Evolutionary conservation across 2,329 filamentous ascomycete genomes (phyloP), one percentile per base, ranked within the genome.

Genomic region (Dactylellina haptotyla): DNA sequence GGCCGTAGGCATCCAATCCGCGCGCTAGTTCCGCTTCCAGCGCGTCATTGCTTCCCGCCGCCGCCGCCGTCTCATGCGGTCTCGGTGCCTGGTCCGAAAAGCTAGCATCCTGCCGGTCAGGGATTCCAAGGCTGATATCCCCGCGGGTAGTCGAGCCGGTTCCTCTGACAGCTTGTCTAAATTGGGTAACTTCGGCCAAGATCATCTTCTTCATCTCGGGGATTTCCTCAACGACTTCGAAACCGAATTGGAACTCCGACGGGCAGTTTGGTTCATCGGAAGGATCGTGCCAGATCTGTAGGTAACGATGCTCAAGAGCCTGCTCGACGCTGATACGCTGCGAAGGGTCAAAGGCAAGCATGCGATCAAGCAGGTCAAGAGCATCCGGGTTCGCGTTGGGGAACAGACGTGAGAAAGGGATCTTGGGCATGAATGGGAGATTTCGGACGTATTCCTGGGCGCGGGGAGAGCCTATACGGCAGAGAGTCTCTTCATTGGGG

Each of bases 401-500:
- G 86, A 99, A 99, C 41, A 98, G 88, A 56, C 87, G 85, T 61
- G 89, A 87, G 87, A 98, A 99, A 12, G 90, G 86, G 79, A 95
- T 90, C 85, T 98, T 98, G 77, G 91, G 88, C 93, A 97, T 97
- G 82, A 86, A 94, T 0, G 93, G 93, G 64, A 97, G 85, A 84
- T 98, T 98, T 79, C 95, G 91, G 72, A 99, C 95, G 83, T 99
- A 99, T 82, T 99, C 95, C 83, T 98, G 95, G 14, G 95, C 95
- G 76, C 95, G 90, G 9, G 93, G 93, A 3, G 93, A 97, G 62
- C 95, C 95, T 80, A 99, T 99, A 76, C 95, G 91, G 25, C 88
- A 89, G 18, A 99, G 86, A 0, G 95, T 99, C 81, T 96, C 92
- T 82, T 98, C 94, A 80, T 94, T 96, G 41, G 95, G 95, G 1